phyloP scores from a whole-genome alignment of 306 rosid species.

The Lagenaria siceraria region DNA sequence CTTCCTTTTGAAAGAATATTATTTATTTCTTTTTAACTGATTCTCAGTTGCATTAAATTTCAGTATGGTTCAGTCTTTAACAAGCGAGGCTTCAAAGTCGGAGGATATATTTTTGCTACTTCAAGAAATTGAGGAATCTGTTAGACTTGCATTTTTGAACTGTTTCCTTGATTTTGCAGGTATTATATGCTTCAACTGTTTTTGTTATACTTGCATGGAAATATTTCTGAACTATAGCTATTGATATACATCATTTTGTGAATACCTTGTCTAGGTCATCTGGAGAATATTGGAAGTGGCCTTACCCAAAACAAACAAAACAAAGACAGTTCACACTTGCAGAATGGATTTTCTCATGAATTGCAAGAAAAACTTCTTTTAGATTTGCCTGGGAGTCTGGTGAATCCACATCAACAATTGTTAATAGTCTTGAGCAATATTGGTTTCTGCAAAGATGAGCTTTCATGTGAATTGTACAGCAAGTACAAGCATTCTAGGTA shows the following conservation, averaged over 20 bases:
- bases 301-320: slow-evolving; percentile 45
- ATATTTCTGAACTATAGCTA: slow-evolving; percentile 6
- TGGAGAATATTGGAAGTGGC: slow-evolving; percentile 67
- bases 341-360: slow-evolving; percentile 62
- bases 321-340: slow-evolving; percentile 40
- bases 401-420: slow-evolving; percentile 67
- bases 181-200: slow-evolving; percentile 28
- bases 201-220: slow-evolving; percentile 6
- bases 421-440: slow-evolving; percentile 82
- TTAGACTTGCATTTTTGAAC: slow-evolving; percentile 88
- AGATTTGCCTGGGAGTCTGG: slow-evolving; percentile 43
- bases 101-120: slow-evolving; percentile 72
- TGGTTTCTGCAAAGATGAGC: slow-evolving; percentile 94
- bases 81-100: slow-evolving; percentile 74
- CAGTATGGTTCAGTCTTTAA: slow-evolving; percentile 78
- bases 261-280: slow-evolving; percentile 41
- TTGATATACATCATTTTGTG: slow-evolving; percentile 16
- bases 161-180: slow-evolving; percentile 96
- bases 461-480: slow-evolving; percentile 66
- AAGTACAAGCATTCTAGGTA: slow-evolving; percentile 79
- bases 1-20: neutral
- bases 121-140: slow-evolving; percentile 94
- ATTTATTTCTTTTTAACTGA: neutral
- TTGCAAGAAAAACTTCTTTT: slow-evolving; percentile 35
- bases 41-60: slow-evolving; percentile 17